A percentile compares a stretch with the other conserved stretches of the same genome.
Evolutionary conservation across 495 filamentous ascomycete species (phyloP).

Genomic region (Podospora tetraspora): DNA sequence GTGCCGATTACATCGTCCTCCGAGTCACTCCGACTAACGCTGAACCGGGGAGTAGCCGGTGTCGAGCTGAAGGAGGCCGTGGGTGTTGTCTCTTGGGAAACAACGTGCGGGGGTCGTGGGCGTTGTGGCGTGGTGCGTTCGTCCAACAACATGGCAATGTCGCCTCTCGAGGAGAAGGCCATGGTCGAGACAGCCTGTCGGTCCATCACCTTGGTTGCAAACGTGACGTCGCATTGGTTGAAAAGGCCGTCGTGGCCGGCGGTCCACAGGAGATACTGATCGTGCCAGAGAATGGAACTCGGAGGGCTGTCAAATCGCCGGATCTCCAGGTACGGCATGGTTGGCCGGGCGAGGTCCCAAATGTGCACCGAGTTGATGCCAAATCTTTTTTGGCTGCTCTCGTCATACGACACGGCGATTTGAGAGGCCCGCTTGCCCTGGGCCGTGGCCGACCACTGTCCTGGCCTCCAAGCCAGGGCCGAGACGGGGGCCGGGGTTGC

Average conservation of each 20-base stretch:
- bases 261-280: constrained; percentile 86
- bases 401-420: constrained; percentile 49
- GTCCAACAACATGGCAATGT: constrained; percentile 53
- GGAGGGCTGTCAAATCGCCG: constrained; percentile 66
- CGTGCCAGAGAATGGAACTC: constrained; percentile 81
- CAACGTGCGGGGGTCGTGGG: constrained; percentile 31
- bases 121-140: constrained; percentile 39
- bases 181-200: constrained; percentile 59
- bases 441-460: constrained; percentile 63
- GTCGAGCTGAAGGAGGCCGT: constrained; percentile 40
- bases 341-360: constrained; percentile 87
- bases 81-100: constrained; percentile 25
- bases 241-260: constrained; percentile 79
- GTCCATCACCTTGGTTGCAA: constrained; percentile 72
- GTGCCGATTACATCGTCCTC: constrained; percentile 63
- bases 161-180: constrained; percentile 55
- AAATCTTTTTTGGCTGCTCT: constrained; percentile 41
- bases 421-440: constrained; percentile 57
- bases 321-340: constrained; percentile 81
- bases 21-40: constrained; percentile 58
- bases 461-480: constrained; percentile 80
- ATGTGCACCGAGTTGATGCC: constrained; percentile 72
- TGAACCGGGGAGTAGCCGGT: constrained; percentile 40
- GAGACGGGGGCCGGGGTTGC: constrained; percentile 58
- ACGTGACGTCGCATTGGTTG: constrained; percentile 81